Evolutionary conservation across 768 basidiomycete genomes (phyloP).

Genomic region (Lepiota subincarnata): DNA sequence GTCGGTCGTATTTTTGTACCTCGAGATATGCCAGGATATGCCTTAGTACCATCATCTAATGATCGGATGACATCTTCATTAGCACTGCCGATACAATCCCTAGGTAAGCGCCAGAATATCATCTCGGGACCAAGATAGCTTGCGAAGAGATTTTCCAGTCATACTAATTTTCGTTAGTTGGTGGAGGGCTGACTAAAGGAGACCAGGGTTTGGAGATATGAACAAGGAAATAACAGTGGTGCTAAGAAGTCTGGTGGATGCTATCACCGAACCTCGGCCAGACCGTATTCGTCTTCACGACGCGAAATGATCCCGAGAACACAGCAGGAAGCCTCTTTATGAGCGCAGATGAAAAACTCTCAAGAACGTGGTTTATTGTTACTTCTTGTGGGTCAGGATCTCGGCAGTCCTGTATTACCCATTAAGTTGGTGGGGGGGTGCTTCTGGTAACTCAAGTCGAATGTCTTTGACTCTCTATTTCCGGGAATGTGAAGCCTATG

Average conservation of each 20-base stretch:
- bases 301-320: too few species aligned
- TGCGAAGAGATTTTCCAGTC: too few species aligned
- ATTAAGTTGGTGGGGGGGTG: too few species aligned
- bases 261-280: too few species aligned
- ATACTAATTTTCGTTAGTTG: background rate
- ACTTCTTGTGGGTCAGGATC: background rate
- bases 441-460: too few species aligned
- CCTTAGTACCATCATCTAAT: background rate
- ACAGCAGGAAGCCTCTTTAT: background rate
- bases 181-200: background rate
- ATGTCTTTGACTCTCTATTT: too few species aligned
- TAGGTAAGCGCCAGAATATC: background rate
- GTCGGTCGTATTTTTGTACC: background rate
- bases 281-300: too few species aligned
- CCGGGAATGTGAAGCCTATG: too few species aligned
- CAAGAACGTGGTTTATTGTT: background rate
- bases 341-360: conserved; percentile 1
- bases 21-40: too few species aligned
- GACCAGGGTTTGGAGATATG: background rate
- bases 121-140: background rate
- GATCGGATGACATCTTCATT: background rate
- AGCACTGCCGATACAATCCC: background rate
- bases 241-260: too few species aligned
- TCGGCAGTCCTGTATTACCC: too few species aligned
- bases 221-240: background rate